phyloP scores from a whole-genome alignment of 176 grass and related monocot genomes.

The Pharus latifolius region DNA sequence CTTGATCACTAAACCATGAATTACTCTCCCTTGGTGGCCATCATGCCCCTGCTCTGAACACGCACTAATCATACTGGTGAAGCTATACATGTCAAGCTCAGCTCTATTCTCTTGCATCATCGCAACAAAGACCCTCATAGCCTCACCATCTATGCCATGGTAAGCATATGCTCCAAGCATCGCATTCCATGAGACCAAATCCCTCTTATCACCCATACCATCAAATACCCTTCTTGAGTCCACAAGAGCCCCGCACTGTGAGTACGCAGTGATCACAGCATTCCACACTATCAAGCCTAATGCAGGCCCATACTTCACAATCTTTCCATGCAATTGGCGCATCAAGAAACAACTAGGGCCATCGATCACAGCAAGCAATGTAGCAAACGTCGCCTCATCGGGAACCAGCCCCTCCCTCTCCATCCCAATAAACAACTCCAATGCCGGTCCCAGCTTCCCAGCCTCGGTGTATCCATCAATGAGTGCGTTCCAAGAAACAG shows the following conservation, averaged over 20 bases:
- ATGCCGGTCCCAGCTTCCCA: background rate
- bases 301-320: slow-evolving; percentile 24
- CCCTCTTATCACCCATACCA: slow-evolving; percentile 21
- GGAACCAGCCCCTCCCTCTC: slow-evolving; percentile 31
- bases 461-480: slow-evolving; percentile 14
- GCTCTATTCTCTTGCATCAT: slow-evolving; percentile 27
- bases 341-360: background rate
- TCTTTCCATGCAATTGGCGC: slow-evolving; percentile 42
- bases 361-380: slow-evolving; percentile 8
- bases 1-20: slow-evolving; percentile 44
- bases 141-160: slow-evolving; percentile 12
- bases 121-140: slow-evolving; percentile 23
- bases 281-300: slow-evolving; percentile 29
- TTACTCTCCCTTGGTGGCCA: slow-evolving; percentile 2
- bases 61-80: slow-evolving; percentile 46
- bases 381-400: slow-evolving; percentile 43
- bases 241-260: slow-evolving; percentile 19
- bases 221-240: slow-evolving; percentile 50
- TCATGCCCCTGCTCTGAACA: slow-evolving; percentile 11
- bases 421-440: slow-evolving; percentile 23
- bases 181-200: slow-evolving; percentile 70
- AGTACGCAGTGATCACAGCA: slow-evolving; percentile 45
- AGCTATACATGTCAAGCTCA: slow-evolving; percentile 48
- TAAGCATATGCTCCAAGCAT: slow-evolving; percentile 43
- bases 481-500: slow-evolving; percentile 48